phyloP scores from a whole-genome alignment of 805 yeast genomes.

The Wickerhamiella australiensis region DNA sequence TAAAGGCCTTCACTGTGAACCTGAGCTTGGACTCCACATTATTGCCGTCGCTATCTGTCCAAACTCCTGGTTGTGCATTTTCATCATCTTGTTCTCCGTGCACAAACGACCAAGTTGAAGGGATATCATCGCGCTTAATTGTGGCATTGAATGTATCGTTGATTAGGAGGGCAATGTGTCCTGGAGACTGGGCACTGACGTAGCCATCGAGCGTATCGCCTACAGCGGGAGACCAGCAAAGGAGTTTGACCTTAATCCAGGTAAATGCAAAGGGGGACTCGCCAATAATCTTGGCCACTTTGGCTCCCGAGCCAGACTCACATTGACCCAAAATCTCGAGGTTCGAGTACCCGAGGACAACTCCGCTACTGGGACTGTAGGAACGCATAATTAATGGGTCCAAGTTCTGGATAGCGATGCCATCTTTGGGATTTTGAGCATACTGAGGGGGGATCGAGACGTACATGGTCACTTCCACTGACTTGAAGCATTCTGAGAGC shows the following conservation, averaged over 20 bases:
- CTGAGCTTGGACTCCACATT: slow-evolving; percentile 72
- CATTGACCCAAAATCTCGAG: slow-evolving; percentile 40
- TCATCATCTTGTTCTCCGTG: slow-evolving; percentile 47
- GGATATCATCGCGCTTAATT: slow-evolving; percentile 73
- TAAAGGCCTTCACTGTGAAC: slow-evolving; percentile 57
- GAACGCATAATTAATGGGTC: slow-evolving; percentile 84
- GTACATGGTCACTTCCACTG: slow-evolving; percentile 49
- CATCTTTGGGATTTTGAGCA: slow-evolving; percentile 55
- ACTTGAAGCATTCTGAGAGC: slow-evolving; percentile 53
- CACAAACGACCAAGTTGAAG: slow-evolving; percentile 73
- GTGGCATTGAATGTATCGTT: slow-evolving; percentile 94
- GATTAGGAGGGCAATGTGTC: slow-evolving; percentile 82
- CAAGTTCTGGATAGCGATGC: slow-evolving; percentile 75
- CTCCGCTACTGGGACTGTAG: slow-evolving; percentile 61
- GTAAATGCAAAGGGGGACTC: slow-evolving; percentile 80
- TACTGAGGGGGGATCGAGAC: slow-evolving; percentile 82
- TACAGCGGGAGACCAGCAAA: slow-evolving; percentile 82
- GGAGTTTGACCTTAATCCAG: slow-evolving; percentile 74
- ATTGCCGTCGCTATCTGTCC: slow-evolving; percentile 68
- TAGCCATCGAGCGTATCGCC: slow-evolving; percentile 82
- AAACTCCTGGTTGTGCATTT: slow-evolving; percentile 50
- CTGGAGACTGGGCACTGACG: slow-evolving; percentile 83
- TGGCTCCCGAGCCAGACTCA: slow-evolving; percentile 31
- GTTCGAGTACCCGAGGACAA: slow-evolving; percentile 68
- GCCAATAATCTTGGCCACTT: slow-evolving; percentile 52